phyloP scores from a whole-genome alignment of 2,329 filamentous ascomycete genomes.

The Rhinocladiella similis region DNA sequence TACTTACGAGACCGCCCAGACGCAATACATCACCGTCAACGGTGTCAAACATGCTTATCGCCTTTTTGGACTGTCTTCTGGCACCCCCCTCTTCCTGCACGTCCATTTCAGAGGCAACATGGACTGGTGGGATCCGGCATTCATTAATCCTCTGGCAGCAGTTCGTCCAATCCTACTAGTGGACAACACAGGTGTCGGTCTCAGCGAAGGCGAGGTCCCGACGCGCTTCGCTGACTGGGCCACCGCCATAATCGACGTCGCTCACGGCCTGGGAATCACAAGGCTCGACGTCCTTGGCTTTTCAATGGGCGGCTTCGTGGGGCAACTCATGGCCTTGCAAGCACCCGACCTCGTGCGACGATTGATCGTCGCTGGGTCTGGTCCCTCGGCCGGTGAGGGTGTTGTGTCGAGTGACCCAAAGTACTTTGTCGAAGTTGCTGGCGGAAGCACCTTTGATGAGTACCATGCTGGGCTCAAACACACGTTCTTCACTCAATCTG shows the following conservation, averaged over 20 bases:
- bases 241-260: slow-evolving; percentile 30
- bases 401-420: slow-evolving; percentile 11
- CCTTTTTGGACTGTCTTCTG: slow-evolving; percentile 20
- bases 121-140: slow-evolving; percentile 39
- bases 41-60: slow-evolving; percentile 31
- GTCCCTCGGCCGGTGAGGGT: slow-evolving; percentile 35
- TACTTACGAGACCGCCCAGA: slow-evolving; percentile 30
- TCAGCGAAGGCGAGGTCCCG: slow-evolving; percentile 45
- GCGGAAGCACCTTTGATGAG: slow-evolving; percentile 8
- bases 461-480: slow-evolving; percentile 2
- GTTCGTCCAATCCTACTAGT: slow-evolving; percentile 47
- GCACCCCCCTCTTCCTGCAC: slow-evolving; percentile 31
- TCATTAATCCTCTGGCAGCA: slow-evolving; percentile 48
- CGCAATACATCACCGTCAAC: slow-evolving; percentile 25
- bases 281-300: slow-evolving; percentile 51
- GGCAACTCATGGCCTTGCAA: slow-evolving; percentile 47
- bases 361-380: slow-evolving; percentile 48
- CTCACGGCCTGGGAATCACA: slow-evolving; percentile 34
- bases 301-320: slow-evolving; percentile 51
- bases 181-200: slow-evolving; percentile 52
- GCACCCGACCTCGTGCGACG: slow-evolving; percentile 39
- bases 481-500: slow-evolving; percentile 14
- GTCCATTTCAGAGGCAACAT: slow-evolving; percentile 34
- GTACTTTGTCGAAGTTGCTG: slow-evolving; percentile 10
- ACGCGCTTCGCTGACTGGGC: slow-evolving; percentile 41